phyloP scores from a whole-genome alignment of 2,329 filamentous ascomycete genomes.

The Fusarium napiforme region DNA sequence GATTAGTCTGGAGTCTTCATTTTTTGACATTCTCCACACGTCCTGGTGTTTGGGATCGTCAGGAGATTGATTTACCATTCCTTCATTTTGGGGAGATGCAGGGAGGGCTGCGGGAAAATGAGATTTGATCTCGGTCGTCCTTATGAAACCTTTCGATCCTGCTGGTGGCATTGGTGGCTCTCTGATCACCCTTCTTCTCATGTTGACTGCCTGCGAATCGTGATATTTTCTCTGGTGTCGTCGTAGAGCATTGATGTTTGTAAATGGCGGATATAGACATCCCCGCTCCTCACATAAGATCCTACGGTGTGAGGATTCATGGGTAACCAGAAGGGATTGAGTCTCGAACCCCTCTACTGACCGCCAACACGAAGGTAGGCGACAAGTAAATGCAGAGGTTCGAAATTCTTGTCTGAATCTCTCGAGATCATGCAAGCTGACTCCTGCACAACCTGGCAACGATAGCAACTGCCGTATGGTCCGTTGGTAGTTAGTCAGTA shows the following conservation, averaged over 20 bases:
- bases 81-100: background rate
- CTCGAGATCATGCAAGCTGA: background rate
- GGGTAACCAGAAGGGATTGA: background rate
- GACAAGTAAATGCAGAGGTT: background rate
- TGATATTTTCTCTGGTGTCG: background rate
- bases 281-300: background rate
- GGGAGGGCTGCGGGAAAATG: background rate
- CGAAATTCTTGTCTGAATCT: background rate
- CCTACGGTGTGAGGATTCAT: background rate
- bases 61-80: background rate
- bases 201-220: background rate
- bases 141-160: background rate
- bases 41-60: too few species aligned
- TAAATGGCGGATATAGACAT: background rate
- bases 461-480: background rate
- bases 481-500: background rate
- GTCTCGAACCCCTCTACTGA: background rate
- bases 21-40: too few species aligned
- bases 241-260: background rate
- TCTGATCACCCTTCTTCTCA: background rate
- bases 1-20: too few species aligned
- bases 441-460: background rate
- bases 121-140: background rate
- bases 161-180: background rate
- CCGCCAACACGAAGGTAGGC: background rate